phyloP scores from a whole-genome alignment of 2,329 filamentous ascomycete genomes.

The Trichoderma brevicompactum region DNA sequence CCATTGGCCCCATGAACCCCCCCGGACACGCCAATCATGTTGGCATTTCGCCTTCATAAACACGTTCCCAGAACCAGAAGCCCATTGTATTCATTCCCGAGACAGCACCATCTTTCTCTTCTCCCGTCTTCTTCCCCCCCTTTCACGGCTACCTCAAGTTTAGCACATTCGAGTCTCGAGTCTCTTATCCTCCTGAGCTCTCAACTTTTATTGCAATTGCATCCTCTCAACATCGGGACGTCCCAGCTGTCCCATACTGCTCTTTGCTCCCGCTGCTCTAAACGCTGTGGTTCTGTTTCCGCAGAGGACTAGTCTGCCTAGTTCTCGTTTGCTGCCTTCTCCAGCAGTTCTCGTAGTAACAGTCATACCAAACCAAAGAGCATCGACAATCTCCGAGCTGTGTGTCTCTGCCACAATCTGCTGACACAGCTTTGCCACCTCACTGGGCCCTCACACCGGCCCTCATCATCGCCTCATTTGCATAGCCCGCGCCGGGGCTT shows the following conservation, averaged over 20 bases:
- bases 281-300: slow-evolving; percentile 1
- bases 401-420: slow-evolving; percentile 19
- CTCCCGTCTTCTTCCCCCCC: slow-evolving; percentile 26
- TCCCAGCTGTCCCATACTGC: not conserved
- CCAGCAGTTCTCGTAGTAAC: not conserved
- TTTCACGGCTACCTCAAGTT: slow-evolving; percentile 18
- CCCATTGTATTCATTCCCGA: slow-evolving; percentile 36
- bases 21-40: slow-evolving; percentile 44
- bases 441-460: slow-evolving; percentile 23
- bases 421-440: slow-evolving; percentile 28
- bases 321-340: slow-evolving; percentile 12
- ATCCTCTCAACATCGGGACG: slow-evolving; percentile 18
- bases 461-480: slow-evolving; percentile 28
- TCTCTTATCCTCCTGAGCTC: slow-evolving; percentile 6
- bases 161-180: not conserved
- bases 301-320: slow-evolving; percentile 3
- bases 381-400: slow-evolving; percentile 5
- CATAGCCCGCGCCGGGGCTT: slow-evolving; percentile 29
- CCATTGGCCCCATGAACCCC: slow-evolving; percentile 41
- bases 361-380: not conserved
- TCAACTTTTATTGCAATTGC: not conserved
- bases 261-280: not conserved
- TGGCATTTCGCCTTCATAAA: slow-evolving; percentile 37
- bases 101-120: slow-evolving; percentile 35
- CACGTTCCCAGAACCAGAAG: slow-evolving; percentile 34